phyloP scores from a whole-genome alignment of 2,329 filamentous ascomycete genomes.

The Alternaria alternata region DNA sequence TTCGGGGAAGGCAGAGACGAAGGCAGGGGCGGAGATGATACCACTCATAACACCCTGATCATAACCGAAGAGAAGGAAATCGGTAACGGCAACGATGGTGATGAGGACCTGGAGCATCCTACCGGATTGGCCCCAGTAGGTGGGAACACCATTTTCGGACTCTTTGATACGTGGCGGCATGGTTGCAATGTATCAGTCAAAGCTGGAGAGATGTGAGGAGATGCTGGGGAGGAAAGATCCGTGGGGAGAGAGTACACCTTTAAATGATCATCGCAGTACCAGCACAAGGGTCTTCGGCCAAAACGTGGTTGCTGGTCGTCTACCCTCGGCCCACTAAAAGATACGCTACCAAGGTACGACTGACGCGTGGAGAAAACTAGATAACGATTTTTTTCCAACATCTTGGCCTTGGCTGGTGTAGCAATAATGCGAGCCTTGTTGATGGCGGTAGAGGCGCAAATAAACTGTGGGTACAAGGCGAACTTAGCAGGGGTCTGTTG shows the following conservation, averaged over 20 bases:
- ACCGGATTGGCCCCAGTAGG: constrained; percentile 42
- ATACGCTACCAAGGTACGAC: constrained; percentile 29
- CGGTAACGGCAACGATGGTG: constrained; percentile 56
- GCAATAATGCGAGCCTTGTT: constrained; percentile 30
- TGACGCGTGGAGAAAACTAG: constrained; percentile 41
- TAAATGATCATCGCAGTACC: constrained; percentile 32
- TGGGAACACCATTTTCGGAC: constrained; percentile 35
- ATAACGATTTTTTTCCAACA: constrained; percentile 35
- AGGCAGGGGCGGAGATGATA: constrained; percentile 51
- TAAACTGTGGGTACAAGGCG: constrained; percentile 39
- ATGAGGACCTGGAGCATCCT: constrained; percentile 43
- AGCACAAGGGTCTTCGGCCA: constrained; percentile 26
- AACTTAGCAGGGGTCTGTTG: constrained; percentile 34
- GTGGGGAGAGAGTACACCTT: constrained; percentile 34
- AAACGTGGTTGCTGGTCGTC: constrained; percentile 19
- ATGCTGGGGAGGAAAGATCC: constrained; percentile 27
- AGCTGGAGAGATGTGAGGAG: constrained; percentile 32
- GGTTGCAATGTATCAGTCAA: constrained; percentile 26
- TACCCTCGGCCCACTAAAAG: constrained; percentile 30
- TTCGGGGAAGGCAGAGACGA: constrained; percentile 48
- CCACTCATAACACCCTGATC: constrained; percentile 55
- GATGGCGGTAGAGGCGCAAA: constrained; percentile 35
- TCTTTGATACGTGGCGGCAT: constrained; percentile 38
- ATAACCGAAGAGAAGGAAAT: constrained; percentile 60
- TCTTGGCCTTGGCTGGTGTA: constrained; percentile 42